A percentile compares a stretch with the other conserved stretches of the same genome.
Evolutionary conservation across 2,329 filamentous ascomycete species (phyloP).

Genomic region (Mycogone perniciosa): DNA sequence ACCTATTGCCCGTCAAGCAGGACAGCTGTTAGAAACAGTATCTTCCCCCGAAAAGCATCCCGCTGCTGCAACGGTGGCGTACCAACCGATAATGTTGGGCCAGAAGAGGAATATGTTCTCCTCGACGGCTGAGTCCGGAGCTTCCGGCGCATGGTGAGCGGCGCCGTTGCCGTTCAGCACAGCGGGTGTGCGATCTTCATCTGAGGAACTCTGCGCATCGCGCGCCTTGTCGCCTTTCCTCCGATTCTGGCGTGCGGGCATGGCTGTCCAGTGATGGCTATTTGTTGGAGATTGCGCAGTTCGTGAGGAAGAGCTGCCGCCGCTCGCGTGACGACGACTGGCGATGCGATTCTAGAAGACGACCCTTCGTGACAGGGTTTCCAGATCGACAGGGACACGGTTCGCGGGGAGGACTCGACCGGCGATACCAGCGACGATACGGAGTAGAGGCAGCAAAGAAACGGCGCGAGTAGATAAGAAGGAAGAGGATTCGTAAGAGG

Average conservation of each 20-base stretch:
- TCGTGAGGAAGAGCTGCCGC: not conserved
- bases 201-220: slow-evolving; percentile 22
- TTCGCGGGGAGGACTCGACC: not conserved
- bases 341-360: not conserved
- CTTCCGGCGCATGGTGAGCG: slow-evolving; percentile 28
- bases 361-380: not conserved
- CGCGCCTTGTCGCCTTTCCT: slow-evolving; percentile 32
- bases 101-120: slow-evolving; percentile 81
- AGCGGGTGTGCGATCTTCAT: slow-evolving; percentile 22
- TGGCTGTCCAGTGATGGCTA: slow-evolving; percentile 17
- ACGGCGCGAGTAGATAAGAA: not conserved
- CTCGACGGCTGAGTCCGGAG: slow-evolving; percentile 31
- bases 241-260: slow-evolving; percentile 35
- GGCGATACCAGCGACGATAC: not conserved
- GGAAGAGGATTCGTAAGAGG: not conserved
- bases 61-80: slow-evolving; percentile 23
- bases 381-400: not conserved
- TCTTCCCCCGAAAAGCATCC: not conserved
- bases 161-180: slow-evolving; percentile 42
- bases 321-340: slow-evolving; percentile 9
- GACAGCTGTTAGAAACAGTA: not conserved
- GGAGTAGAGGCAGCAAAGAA: not conserved
- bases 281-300: slow-evolving; percentile 7
- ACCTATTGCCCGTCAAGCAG: slow-evolving; percentile 40
- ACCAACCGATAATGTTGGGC: slow-evolving; percentile 70